Evolutionary conservation across 2,329 filamentous ascomycete genomes (phyloP).

Genomic region (Corinectria fuckeliana): DNA sequence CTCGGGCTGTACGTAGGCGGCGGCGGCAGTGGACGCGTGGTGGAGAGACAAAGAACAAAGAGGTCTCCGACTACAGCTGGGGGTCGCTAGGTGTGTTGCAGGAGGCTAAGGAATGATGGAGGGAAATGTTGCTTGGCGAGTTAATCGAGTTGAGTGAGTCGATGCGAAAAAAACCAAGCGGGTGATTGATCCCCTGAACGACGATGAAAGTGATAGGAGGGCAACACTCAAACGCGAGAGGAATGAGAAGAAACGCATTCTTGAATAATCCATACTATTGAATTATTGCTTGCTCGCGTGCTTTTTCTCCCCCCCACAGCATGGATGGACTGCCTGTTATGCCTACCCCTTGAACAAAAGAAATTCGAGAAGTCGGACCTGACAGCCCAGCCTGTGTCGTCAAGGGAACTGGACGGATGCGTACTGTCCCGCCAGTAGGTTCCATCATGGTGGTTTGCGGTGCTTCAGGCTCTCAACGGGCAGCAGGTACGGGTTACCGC

Average conservation of each 20-base stretch:
- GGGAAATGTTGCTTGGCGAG: background rate
- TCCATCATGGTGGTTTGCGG: background rate
- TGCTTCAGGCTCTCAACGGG: background rate
- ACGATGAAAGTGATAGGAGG: background rate
- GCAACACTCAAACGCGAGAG: background rate
- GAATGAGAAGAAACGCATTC: background rate
- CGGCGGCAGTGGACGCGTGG: background rate
- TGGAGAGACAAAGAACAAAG: background rate
- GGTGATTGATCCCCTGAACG: background rate
- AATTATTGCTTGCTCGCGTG: background rate
- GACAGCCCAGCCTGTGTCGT: background rate
- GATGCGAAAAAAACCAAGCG: background rate
- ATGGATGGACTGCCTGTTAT: background rate
- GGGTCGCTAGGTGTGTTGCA: too few relatives aligned
- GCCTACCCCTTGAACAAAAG: background rate
- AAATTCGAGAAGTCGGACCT: background rate
- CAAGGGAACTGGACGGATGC: background rate
- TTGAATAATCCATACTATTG: too few relatives aligned
- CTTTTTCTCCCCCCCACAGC: background rate
- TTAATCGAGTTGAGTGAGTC: background rate
- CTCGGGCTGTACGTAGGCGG: conserved; percentile 4
- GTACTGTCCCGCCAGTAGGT: background rate
- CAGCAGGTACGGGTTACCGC: too few relatives aligned
- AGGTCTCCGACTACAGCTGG: background rate
- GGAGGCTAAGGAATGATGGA: background rate